Conservation (phyloP, 345 rosid genomes). For the Odontarrhena argentea region DNA sequence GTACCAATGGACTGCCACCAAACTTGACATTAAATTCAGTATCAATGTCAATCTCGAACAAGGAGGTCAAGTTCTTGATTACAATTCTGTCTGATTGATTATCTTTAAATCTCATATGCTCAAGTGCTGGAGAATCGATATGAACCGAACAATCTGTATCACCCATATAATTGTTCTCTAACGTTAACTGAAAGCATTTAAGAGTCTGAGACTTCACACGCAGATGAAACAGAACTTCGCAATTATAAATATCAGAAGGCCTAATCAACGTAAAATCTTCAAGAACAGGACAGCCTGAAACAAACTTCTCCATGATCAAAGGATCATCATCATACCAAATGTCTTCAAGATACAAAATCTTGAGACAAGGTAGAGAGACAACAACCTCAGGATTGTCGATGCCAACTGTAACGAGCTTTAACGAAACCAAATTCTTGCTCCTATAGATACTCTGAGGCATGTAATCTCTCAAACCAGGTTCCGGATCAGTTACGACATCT, state of each 20-base stretch:
- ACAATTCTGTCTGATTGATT: neutral
- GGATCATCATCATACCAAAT: neutral
- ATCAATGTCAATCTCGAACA: slow-evolving; percentile 8
- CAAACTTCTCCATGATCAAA: neutral
- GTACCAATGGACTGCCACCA: neutral
- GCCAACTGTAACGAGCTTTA: neutral
- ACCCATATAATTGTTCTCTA: neutral
- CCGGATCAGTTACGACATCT: neutral
- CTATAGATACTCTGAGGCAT: slow-evolving; percentile 7
- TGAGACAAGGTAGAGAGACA: slow-evolving; percentile 29
- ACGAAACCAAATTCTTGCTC: slow-evolving; percentile 21
- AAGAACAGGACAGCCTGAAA: slow-evolving; percentile 27
- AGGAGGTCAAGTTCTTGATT: slow-evolving; percentile 17
- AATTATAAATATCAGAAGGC: neutral
- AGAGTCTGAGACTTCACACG: slow-evolving; percentile 27
- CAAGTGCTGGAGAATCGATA: slow-evolving; percentile 27
- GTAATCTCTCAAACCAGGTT: neutral
- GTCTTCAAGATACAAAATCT: neutral
- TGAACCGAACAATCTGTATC: slow-evolving; percentile 1
- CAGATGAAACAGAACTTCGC: neutral
- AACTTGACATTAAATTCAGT: neutral
- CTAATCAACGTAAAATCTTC: slow-evolving; percentile 1
- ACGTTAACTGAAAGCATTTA: neutral
- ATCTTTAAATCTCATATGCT: neutral
- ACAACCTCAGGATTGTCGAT: neutral